phyloP scores from a whole-genome alignment of 108 stramenopile genomes.

The Conticribra guillardii region DNA sequence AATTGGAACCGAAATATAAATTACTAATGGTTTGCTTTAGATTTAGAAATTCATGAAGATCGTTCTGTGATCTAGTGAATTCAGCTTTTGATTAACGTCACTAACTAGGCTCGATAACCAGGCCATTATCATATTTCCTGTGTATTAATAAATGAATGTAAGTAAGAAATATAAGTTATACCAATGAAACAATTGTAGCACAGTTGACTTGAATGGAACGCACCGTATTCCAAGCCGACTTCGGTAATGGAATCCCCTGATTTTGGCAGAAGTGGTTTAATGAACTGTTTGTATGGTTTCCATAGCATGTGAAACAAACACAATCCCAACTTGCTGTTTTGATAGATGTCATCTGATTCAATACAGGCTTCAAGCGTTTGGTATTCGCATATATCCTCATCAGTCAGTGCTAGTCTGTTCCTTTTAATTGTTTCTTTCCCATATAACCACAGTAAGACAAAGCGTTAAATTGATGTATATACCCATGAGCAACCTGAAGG shows the following conservation, averaged over 20 bases:
- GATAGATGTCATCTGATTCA: neutral
- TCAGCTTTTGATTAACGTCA: too few species aligned
- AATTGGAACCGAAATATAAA: too few species aligned
- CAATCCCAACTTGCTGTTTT: neutral
- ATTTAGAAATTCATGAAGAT: too few species aligned
- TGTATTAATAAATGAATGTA: too few species aligned
- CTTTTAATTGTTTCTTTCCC: neutral
- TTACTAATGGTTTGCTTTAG: too few species aligned
- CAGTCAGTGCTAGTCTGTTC: conserved; percentile 3
- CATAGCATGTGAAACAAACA: conserved; percentile 14
- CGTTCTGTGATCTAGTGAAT: too few species aligned
- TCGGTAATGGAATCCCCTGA: neutral
- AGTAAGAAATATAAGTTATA: too few species aligned
- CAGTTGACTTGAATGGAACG: too few species aligned
- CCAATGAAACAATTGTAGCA: too few species aligned
- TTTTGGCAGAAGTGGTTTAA: neutral
- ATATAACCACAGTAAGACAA: neutral
- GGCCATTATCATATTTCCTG: too few species aligned
- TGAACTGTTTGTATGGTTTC: neutral
- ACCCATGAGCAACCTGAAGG: conserved; percentile 10
- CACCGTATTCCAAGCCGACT: neutral
- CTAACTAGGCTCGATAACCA: too few species aligned
- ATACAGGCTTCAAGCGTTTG: neutral
- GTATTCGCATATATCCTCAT: conserved; percentile 16
- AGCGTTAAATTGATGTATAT: neutral